Percentiles rank a stretch among this genome's conserved stretches.
Evolutionary conservation across 805 yeast species (phyloP).

Genomic region (Isabelozyma gotoi): DNA sequence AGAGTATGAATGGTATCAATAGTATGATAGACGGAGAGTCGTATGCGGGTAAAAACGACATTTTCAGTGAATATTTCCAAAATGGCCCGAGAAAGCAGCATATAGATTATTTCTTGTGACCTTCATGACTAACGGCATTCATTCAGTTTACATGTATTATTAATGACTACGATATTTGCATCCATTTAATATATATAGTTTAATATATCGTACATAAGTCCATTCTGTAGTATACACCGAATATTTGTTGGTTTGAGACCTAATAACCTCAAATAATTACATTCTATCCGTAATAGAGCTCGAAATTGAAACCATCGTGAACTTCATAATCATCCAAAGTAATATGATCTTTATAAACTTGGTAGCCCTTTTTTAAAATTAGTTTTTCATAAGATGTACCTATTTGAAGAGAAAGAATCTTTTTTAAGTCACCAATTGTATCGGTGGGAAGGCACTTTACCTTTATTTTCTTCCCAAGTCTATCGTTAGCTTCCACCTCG

Average conservation of each 20-base stretch:
- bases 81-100: slow-evolving; percentile 33
- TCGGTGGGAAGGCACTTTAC: slow-evolving; percentile 89
- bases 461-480: slow-evolving; percentile 82
- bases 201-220: neutral
- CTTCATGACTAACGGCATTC: slow-evolving; percentile 1
- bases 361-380: slow-evolving; percentile 82
- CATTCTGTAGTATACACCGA: no score
- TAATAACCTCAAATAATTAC: neutral
- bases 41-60: slow-evolving; percentile 15
- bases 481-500: slow-evolving; percentile 43
- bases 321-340: slow-evolving; percentile 92
- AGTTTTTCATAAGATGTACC: slow-evolving; percentile 70
- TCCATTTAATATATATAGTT: slow-evolving; percentile 1
- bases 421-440: slow-evolving; percentile 86
- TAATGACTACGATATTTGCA: neutral
- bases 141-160: neutral
- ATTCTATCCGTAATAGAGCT: slow-evolving; percentile 65
- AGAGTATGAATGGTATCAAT: slow-evolving; percentile 36
- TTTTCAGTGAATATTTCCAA: slow-evolving; percentile 26
- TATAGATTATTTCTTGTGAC: slow-evolving; percentile 52
- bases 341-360: slow-evolving; percentile 84
- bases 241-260: no score
- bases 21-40: slow-evolving; percentile 3
- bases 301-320: slow-evolving; percentile 84
- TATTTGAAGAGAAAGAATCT: slow-evolving; percentile 75